Conservation (phyloP, 805 yeast genomes). For the Tetrapisispora pingtungensis region DNA sequence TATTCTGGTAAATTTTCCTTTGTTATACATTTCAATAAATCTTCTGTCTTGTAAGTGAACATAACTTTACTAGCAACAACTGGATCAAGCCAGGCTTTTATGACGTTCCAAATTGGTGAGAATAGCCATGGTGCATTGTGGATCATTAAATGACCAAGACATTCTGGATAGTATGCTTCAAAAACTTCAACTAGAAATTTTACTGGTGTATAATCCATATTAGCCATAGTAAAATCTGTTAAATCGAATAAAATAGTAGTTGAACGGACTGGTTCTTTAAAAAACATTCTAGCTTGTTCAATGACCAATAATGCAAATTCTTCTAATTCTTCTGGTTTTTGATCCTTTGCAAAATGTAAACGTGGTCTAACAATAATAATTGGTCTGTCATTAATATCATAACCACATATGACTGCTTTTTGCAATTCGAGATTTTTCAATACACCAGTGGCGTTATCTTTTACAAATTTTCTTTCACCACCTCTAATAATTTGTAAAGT, state of each 20-base stretch:
- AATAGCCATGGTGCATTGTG: constrained; percentile 96
- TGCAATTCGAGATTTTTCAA: constrained; percentile 38
- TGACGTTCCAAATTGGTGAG: constrained; percentile 84
- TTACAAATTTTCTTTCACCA: constrained; percentile 59
- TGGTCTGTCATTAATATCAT: constrained; percentile 65
- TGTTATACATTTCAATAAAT: constrained; percentile 52
- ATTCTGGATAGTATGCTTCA: constrained; percentile 94
- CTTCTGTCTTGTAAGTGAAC: constrained; percentile 62
- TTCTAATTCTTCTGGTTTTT: constrained; percentile 59
- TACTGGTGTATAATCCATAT: constrained; percentile 86
- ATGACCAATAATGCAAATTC: constrained; percentile 62
- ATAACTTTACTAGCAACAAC: constrained; percentile 84
- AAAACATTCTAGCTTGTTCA: constrained; percentile 65
- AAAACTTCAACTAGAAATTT: constrained; percentile 78
- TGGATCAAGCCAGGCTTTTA: constrained; percentile 90
- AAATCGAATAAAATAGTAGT: constrained; percentile 79
- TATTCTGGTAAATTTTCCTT: constrained; percentile 49
- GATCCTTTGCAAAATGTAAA: constrained; percentile 57
- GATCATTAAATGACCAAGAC: constrained; percentile 70
- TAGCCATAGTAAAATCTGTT: constrained; percentile 72
- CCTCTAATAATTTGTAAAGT: constrained; percentile 52
- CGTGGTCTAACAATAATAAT: constrained; percentile 70
- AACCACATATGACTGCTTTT: constrained; percentile 68
- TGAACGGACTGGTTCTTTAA: constrained; percentile 69
- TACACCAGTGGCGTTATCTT: constrained; percentile 35